Base-by-base conservation (phyloP, 2,329 filamentous ascomycete genomes). In the Cladosporium colombiae region DNA sequence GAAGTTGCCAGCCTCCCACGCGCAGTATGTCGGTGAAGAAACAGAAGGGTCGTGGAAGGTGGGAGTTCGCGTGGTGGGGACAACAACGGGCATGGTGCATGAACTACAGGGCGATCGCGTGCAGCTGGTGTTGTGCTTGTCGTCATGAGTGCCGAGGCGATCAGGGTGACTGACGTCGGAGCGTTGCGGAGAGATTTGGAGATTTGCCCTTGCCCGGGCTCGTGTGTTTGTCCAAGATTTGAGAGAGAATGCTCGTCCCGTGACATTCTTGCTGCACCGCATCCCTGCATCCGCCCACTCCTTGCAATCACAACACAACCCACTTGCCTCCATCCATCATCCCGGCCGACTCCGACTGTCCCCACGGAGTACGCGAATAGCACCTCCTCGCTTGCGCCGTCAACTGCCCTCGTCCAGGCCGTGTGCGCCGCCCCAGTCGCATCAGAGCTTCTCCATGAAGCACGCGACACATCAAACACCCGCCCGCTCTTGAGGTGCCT, bases 401-500 rank as follows among this genome's bases (percentile, higher is more conserved):
- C 52, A 31, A 33, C 31, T 55, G 52, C 31, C 31, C 27, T 55
- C 18, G 23, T 33, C 29, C 25, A 55, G 52, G 52, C 52, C 52
- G 52, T 33, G 56, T 35, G 56, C 56, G 56, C 44, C 46, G 58
- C 18, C 44, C 49, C 60, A 29, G 33, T 56, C 49, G 50, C 50
- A 55, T 44, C 61, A 21, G 18, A 63, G 50, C 61, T 35, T 52
- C 21, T 63, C 61, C 62, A 70, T 73, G 70, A 68, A 44, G 58
- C 71, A 72, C 71, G 71, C 69, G 71, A 70, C 66, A 35, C 16
- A 35, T 46, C 61, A 33, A 40, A 21, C 25, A 37, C 49, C 46
- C 63, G 31, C 44, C 50, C 50, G 57, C 23, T 59, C 33, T 44
- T 68, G 56, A 69, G 35, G 35, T 23, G 27, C 23, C n/a, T 40